phyloP scores from a whole-genome alignment of 192 early-diverging fungal species.

The Spizellomyces sp. region DNA sequence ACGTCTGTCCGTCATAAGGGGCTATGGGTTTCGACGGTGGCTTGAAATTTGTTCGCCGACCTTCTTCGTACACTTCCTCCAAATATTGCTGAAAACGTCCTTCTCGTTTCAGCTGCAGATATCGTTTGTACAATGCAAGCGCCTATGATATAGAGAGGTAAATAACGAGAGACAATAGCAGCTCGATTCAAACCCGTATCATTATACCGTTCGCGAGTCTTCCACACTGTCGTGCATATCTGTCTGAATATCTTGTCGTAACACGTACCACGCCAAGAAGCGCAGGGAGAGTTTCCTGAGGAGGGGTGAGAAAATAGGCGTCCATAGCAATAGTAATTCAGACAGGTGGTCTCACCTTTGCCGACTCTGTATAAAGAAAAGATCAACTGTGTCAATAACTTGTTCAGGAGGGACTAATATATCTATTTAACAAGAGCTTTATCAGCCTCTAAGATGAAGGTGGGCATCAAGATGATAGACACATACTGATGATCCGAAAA shows the following conservation, averaged over 20 bases:
- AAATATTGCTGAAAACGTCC: constrained; percentile 73
- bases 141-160: constrained; percentile 46
- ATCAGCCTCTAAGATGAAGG: background rate
- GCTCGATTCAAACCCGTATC: constrained; percentile 7
- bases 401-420: constrained; percentile 82
- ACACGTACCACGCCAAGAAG: constrained; percentile 90
- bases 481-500: constrained; percentile 89
- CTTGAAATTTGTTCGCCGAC: constrained; percentile 45
- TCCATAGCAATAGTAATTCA: background rate
- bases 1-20: background rate
- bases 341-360: constrained; percentile 55
- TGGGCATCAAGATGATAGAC: background rate
- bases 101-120: constrained; percentile 62
- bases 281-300: constrained; percentile 82
- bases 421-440: constrained; percentile 48
- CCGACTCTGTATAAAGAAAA: constrained; percentile 81
- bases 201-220: constrained; percentile 79
- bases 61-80: constrained; percentile 84
- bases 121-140: constrained; percentile 81
- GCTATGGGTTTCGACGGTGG: constrained; percentile 21
- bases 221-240: constrained; percentile 92
- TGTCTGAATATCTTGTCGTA: constrained; percentile 81
- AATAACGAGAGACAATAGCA: background rate
- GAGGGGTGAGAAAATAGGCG: constrained; percentile 4
- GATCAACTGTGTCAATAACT: constrained; percentile 92